Evolutionary conservation across 306 rosid genomes (phyloP).

Genomic region (Malus domestica): ASM211411v1 NC_041790.1:11584001-11584500

Average conservation of each 20-base stretch:
- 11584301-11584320: neutral
- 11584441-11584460: no score
- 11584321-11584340: neutral
- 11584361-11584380: neutral
- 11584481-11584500: no score
- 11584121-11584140: neutral
- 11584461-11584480: no score
- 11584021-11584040: no score
- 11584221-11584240: neutral
- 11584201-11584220: neutral
- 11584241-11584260: neutral
- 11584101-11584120: neutral
- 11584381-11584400: no score
- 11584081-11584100: neutral
- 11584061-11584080: no score
- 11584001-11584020: no score
- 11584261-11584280: neutral
- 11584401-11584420: no score
- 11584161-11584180: neutral
- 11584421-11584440: no score
- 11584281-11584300: neutral
- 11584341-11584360: conserved; percentile 12
- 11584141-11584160: neutral
- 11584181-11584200: neutral
- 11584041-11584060: no score